These are phyloP conservation scores for Colletotrichum sp. DNA, from an alignment of 2,329 filamentous ascomycete genomes.

Conservation along the genomic window DNA sequence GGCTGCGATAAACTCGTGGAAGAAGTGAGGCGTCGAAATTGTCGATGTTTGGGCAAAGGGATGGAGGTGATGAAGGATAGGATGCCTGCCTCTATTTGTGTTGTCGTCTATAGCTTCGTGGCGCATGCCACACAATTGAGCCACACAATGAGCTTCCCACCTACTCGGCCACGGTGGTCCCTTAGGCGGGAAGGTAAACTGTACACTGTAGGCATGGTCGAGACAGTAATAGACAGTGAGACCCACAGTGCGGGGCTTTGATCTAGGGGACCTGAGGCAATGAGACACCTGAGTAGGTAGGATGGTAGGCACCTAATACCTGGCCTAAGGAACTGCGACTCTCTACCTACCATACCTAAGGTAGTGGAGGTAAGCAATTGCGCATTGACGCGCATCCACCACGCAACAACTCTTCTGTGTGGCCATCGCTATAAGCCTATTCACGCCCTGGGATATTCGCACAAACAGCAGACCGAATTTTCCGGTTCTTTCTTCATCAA, in stretches of 20 bases:
- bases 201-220: not conserved
- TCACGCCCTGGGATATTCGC: not conserved
- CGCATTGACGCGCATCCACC: no score
- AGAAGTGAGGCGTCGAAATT: not conserved
- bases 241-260: not conserved
- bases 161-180: not conserved
- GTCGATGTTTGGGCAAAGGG: not conserved
- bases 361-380: not conserved
- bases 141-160: not conserved
- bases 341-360: no score
- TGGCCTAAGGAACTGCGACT: not conserved
- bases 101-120: not conserved
- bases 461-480: not conserved
- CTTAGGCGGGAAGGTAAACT: not conserved
- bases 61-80: not conserved
- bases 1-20: not conserved
- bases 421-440: not conserved
- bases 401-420: not conserved
- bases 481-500: not conserved
- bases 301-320: no score
- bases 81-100: not conserved
- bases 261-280: not conserved
- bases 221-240: not conserved
- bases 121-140: not conserved
- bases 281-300: not conserved